Conservation (phyloP, 352 stramenopile genomes). For the Phytopythium chamaehyphon region DNA sequence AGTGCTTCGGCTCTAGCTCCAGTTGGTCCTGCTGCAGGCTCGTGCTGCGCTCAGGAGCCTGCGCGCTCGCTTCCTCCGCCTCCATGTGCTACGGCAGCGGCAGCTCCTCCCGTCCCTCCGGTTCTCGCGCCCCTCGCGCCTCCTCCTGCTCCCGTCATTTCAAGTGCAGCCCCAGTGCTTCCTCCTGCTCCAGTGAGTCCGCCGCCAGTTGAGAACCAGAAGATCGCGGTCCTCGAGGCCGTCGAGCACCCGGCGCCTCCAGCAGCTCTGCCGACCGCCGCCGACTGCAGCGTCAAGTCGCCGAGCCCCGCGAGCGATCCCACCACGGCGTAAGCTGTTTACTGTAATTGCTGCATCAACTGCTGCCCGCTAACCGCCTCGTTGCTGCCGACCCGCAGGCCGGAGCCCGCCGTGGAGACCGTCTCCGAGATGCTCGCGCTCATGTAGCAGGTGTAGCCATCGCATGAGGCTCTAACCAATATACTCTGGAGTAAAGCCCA, state of each 20-base stretch:
- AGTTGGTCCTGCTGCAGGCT: not conserved
- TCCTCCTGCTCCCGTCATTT: conserved; percentile 16
- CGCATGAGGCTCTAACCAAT: no score
- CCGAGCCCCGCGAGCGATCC: not conserved
- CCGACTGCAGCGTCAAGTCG: conserved; percentile 14
- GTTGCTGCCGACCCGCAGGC: conserved; percentile 3
- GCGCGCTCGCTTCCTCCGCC: conserved; percentile 10
- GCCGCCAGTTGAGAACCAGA: conserved; percentile 8
- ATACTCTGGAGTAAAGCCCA: no score
- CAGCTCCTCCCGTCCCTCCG: not conserved
- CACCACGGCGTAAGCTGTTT: no score
- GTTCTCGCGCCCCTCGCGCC: conserved; percentile 3
- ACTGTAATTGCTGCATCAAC: no score
- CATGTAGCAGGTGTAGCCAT: conserved; percentile 14
- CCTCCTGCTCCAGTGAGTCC: not conserved
- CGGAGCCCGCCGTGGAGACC: conserved; percentile 11
- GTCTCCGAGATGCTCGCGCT: conserved; percentile 32
- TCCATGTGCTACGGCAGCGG: conserved; percentile 5
- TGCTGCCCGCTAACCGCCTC: no score
- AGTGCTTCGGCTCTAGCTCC: not conserved
- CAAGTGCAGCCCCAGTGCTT: conserved; percentile 4
- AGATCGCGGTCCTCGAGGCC: conserved; percentile 21
- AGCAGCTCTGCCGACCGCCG: conserved; percentile 6
- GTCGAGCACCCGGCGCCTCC: conserved; percentile 26
- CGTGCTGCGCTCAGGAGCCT: conserved; percentile 4